Evolutionary conservation across 352 stramenopile genomes (phyloP), one percentile per base, ranked within the genome.

Genomic region (Pseudoperonospora humuli): DNA sequence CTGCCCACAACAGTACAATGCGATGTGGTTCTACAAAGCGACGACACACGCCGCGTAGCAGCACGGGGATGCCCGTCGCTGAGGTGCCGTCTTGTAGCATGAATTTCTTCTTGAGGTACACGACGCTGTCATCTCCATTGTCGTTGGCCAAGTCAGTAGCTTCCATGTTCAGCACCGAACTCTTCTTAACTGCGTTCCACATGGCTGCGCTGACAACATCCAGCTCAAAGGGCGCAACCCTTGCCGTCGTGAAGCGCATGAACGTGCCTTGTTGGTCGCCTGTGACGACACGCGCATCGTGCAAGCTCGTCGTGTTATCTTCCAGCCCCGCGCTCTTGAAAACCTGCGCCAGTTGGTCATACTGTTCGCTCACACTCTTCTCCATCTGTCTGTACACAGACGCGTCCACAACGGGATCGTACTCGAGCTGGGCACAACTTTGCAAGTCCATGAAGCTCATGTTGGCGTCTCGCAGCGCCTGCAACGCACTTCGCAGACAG

Each of bases 1-100:
- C 61, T 19, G 62, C 57, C 56, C 57, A 70, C 0, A 61, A 39
- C 9, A 65, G 11, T 14, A 70, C 45, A 33, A 70, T 49, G 7
- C 56, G 48, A 25, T 67, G 23, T 4, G 39, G 15, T 45, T 64
- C 57, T 5, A 58, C 45, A 26, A 50, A 54, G 3, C 53, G 51
- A 41, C 42, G 56, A 24, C 54, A 58, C 8, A 56, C 52, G 8
- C 56, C 48, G n/a, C 61, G 61, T 13, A 70, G 33, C 13, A 70
- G 37, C 11, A 70, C 46, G 8, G 56, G 33, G 15, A 70, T 51
- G 8, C 45, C 56, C 3, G 19, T 20, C 3, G 15, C 33, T 4
- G n/a, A 20, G 4, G 27, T 15, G 1, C 64, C 50, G n/a, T 49
- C 41, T 9, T 59, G 52, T 3, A 70, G 45, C 26, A 57, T 43